A percentile compares a stretch with the other conserved stretches of the same genome.
These are phyloP conservation scores for Rubroboletus satanas DNA, from an alignment of 768 basidiomycete genomes.

Conservation along the genomic window DNA sequence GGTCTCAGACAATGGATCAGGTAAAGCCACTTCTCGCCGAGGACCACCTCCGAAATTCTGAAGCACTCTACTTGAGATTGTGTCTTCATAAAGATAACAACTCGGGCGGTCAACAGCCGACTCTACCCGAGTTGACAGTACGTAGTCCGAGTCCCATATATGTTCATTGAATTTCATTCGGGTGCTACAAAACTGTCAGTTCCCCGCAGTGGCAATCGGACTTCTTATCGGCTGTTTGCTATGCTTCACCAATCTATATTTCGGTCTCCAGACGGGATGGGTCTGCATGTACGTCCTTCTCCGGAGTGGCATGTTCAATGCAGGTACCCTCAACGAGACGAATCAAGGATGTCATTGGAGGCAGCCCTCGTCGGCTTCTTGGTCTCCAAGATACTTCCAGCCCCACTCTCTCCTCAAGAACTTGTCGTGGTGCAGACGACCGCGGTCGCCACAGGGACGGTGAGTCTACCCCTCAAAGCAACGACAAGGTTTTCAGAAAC, in stretches of 20 bases:
- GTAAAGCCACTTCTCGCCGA: constrained; percentile 9
- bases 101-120: background rate
- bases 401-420: constrained; percentile 82
- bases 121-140: constrained; percentile 32
- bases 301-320: background rate
- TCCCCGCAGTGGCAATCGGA: constrained; percentile 68
- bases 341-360: constrained; percentile 86
- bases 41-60: background rate
- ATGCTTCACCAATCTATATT: constrained; percentile 89
- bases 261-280: constrained; percentile 87
- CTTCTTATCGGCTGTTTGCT: constrained; percentile 81
- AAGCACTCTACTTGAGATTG: constrained; percentile 3
- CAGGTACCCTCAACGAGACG: background rate
- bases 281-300: constrained; percentile 65
- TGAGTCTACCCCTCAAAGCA: constrained; percentile 14
- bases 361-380: constrained; percentile 91
- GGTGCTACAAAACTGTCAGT: constrained; percentile 15
- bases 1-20: constrained; percentile 19
- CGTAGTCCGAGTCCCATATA: background rate
- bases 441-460: constrained; percentile 87
- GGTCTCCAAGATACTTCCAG: constrained; percentile 68
- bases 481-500: background rate
- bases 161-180: background rate
- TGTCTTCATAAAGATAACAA: background rate
- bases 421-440: constrained; percentile 94